Evolutionary conservation across 2,329 filamentous ascomycete genomes (phyloP).

Genomic region (Exophiala lecanii-corni): DNA sequence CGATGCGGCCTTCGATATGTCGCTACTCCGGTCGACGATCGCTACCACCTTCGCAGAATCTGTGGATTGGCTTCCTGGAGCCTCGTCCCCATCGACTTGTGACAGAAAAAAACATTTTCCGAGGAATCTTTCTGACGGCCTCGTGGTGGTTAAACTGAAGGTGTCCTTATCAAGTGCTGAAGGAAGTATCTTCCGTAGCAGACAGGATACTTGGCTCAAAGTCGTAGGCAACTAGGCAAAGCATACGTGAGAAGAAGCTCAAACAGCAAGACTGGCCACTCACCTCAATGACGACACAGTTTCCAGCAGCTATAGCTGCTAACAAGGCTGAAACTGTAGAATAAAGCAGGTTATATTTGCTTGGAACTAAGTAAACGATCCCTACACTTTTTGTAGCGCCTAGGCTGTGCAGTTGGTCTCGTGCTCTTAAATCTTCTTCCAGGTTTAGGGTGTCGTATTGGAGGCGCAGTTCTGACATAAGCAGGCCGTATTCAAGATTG

Average conservation of each 20-base stretch:
- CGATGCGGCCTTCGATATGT: conserved; percentile 50
- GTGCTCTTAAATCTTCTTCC: conserved; percentile 20
- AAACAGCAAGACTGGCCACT: conserved; percentile 26
- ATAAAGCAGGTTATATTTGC: conserved; percentile 31
- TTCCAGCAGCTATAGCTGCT: conserved; percentile 36
- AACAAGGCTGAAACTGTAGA: conserved; percentile 31
- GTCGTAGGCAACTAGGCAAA: conserved; percentile 10
- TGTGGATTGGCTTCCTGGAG: conserved; percentile 25
- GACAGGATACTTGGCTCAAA: conserved; percentile 5
- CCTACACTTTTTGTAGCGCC: conserved; percentile 6
- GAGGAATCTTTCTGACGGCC: conserved; percentile 27
- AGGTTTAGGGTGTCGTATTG: conserved; percentile 31
- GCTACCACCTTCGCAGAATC: conserved; percentile 43
- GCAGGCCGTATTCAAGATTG: conserved; percentile 29
- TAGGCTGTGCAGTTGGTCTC: conserved; percentile 2
- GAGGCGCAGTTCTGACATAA: conserved; percentile 30
- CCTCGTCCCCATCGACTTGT: conserved; percentile 25
- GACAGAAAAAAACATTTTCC: conserved; percentile 34
- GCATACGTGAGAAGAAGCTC: conserved; percentile 1
- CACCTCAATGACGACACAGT: conserved; percentile 35
- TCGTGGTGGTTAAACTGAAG: conserved; percentile 40
- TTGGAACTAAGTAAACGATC: conserved; percentile 32
- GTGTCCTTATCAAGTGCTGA: conserved; percentile 45
- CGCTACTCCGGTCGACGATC: conserved; percentile 57
- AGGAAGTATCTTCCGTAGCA: conserved; percentile 32